Percentiles rank a stretch among this genome's conserved stretches.
Evolutionary conservation across 2,329 filamentous ascomycete species (phyloP).

Genomic region (Cercospora citrullina): DNA sequence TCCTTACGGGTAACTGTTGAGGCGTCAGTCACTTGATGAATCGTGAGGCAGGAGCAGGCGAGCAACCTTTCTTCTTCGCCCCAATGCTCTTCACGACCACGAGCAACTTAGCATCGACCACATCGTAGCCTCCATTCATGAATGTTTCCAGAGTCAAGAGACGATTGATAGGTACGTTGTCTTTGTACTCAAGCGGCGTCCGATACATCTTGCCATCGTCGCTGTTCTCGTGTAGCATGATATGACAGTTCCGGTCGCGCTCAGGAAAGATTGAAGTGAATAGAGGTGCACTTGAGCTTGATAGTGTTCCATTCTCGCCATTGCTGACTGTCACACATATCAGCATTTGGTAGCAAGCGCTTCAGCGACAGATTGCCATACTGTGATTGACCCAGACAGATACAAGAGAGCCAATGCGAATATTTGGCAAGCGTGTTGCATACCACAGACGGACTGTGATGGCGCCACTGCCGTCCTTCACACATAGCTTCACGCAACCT

Average conservation of each 20-base stretch:
- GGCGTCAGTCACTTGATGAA: constrained; percentile 1
- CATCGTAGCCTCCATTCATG: constrained; percentile 56
- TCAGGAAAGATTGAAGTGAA: constrained; percentile 61
- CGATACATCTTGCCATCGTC: constrained; percentile 49
- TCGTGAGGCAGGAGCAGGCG: too few species aligned
- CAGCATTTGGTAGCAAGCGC: neutral
- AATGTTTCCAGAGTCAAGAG: constrained; percentile 61
- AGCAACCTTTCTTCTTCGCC: constrained; percentile 49
- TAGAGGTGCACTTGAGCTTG: constrained; percentile 48
- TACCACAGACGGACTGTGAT: constrained; percentile 58
- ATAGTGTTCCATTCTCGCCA: constrained; percentile 45
- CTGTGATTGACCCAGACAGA: constrained; percentile 58
- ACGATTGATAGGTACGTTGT: constrained; percentile 43
- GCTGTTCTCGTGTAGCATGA: constrained; percentile 55
- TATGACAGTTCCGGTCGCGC: constrained; percentile 54
- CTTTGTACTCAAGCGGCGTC: constrained; percentile 48
- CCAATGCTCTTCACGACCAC: constrained; percentile 61
- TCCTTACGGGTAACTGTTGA: constrained; percentile 51
- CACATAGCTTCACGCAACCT: constrained; percentile 55
- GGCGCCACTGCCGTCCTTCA: constrained; percentile 58
- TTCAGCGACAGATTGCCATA: constrained; percentile 12
- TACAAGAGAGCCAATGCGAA: constrained; percentile 56
- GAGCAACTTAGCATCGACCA: constrained; percentile 53
- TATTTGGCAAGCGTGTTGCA: constrained; percentile 41
- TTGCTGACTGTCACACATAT: constrained; percentile 44